Base-by-base conservation (phyloP, 139 green algal genomes). In the Tetraselmis striata region DNA sequence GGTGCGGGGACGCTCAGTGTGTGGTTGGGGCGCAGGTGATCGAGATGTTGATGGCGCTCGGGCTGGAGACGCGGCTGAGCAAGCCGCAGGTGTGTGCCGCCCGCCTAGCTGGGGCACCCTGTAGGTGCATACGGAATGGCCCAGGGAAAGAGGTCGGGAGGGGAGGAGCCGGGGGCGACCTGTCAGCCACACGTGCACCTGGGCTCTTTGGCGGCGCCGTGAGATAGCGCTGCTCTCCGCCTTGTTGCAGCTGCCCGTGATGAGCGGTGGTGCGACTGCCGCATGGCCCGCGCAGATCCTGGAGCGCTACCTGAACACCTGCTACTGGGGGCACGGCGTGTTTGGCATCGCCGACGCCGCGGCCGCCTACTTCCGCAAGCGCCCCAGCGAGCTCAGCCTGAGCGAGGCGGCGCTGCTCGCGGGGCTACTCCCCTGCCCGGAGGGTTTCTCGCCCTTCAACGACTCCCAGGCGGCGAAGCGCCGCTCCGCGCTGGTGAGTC, bases 301-400 rank as follows among this genome's bases (percentile, higher is more conserved):
- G 59, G 87, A 86, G 77, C 80, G 81, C 78, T 90, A 90, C 82
- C 31, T 90, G 18, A 87, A 90, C 82, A 85, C 79, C 58, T 79
- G 90, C 59, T 93, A 93, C 85, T 93, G 87, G 84, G 89, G 89
- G 29, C 89, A 93, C 83, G 89, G 89, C 2, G 83, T 80, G n/a
- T 86, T 86, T 78, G 83, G 89, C 30, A 86, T 93, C 28, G 83
- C 91, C n/a, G 83, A 76, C 2, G 89, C 89, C 18, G 31, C 84
- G 1, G 81, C 77, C 2, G 67, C 58, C 23, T 86, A 92, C 85
- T 93, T 93, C 76, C 30, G 85, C n/a, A 93, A 93, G 87, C 84
- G 85, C 30, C 86, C 89, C 25, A 45, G 59, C 75, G 75, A 90
- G 77, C 89, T 93, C 22, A 88, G 83, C n/a, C 31, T 93, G 11